phyloP scores from a whole-genome alignment of 768 basidiomycete genomes.

The Lactarius trivialis region DNA sequence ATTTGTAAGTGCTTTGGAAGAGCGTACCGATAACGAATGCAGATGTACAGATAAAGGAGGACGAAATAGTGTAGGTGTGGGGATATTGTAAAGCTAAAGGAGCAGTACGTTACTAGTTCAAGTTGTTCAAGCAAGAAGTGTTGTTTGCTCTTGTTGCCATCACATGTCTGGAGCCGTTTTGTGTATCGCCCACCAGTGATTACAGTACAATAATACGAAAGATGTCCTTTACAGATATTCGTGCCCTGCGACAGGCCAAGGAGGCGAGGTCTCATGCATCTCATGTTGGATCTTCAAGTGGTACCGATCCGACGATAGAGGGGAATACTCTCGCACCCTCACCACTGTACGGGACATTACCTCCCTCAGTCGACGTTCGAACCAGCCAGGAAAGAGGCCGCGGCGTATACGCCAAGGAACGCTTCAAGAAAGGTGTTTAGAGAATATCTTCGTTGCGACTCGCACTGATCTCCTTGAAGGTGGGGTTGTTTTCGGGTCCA shows the following conservation, averaged over 20 bases:
- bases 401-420: slow-evolving; percentile 24
- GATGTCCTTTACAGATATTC: slow-evolving; percentile 17
- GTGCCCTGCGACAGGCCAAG: slow-evolving; percentile 13
- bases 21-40: background rate
- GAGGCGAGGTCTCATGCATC: slow-evolving; percentile 17
- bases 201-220: too few relatives aligned
- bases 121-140: background rate
- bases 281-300: slow-evolving; percentile 1
- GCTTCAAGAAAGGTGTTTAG: slow-evolving; percentile 13
- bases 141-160: slow-evolving; percentile 26
- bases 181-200: background rate
- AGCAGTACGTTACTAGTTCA: background rate
- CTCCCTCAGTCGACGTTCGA: slow-evolving; percentile 9
- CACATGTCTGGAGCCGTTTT: background rate
- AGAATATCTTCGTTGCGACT: background rate
- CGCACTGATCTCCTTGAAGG: slow-evolving; percentile 37
- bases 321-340: background rate
- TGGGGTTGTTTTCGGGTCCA: slow-evolving; percentile 45
- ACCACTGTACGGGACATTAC: slow-evolving; percentile 12
- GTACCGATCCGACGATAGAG: background rate
- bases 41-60: background rate
- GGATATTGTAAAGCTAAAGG: slow-evolving; percentile 5
- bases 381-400: slow-evolving; percentile 13
- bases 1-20: slow-evolving; percentile 2
- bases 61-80: background rate